phyloP scores from a whole-genome alignment of 2,329 filamentous ascomycete species.

The Penicillium decumbens region DNA sequence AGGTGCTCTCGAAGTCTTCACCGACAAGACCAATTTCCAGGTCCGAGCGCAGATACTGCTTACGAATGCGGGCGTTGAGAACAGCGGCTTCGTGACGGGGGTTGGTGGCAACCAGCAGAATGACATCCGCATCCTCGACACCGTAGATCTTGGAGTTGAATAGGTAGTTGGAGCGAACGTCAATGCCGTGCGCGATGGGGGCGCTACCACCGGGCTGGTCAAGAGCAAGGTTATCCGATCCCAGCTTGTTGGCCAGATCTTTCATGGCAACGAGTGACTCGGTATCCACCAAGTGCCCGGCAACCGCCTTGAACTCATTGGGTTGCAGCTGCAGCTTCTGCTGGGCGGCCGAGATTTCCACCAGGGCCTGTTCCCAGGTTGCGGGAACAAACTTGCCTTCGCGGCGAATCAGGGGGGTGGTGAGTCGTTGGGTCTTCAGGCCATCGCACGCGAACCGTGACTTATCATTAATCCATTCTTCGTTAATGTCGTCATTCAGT shows the following conservation, averaged over 20 bases:
- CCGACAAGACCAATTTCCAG: slow-evolving; percentile 89
- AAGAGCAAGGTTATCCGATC: slow-evolving; percentile 90
- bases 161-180: slow-evolving; percentile 88
- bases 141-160: slow-evolving; percentile 96
- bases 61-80: slow-evolving; percentile 92
- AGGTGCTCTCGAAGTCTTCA: slow-evolving; percentile 87
- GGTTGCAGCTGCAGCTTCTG: slow-evolving; percentile 73
- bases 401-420: slow-evolving; percentile 81
- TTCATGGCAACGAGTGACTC: slow-evolving; percentile 95
- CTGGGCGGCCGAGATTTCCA: slow-evolving; percentile 77
- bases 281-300: slow-evolving; percentile 84
- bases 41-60: slow-evolving; percentile 95
- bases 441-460: slow-evolving; percentile 94
- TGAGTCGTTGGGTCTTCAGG: slow-evolving; percentile 90
- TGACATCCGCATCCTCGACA: slow-evolving; percentile 87
- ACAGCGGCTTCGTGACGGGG: slow-evolving; percentile 91
- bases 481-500: slow-evolving; percentile 95
- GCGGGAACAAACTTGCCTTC: slow-evolving; percentile 88
- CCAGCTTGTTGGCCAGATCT: slow-evolving; percentile 92
- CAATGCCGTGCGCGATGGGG: slow-evolving; percentile 85
- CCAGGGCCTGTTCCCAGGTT: slow-evolving; percentile 91
- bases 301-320: slow-evolving; percentile 93
- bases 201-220: slow-evolving; percentile 80
- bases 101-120: slow-evolving; percentile 92
- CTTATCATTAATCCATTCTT: slow-evolving; percentile 99